Percentiles rank a stretch among this genome's conserved stretches.
phyloP scores from a whole-genome alignment of 768 basidiomycete genomes.

The Hemileccinum rubropunctum region DNA sequence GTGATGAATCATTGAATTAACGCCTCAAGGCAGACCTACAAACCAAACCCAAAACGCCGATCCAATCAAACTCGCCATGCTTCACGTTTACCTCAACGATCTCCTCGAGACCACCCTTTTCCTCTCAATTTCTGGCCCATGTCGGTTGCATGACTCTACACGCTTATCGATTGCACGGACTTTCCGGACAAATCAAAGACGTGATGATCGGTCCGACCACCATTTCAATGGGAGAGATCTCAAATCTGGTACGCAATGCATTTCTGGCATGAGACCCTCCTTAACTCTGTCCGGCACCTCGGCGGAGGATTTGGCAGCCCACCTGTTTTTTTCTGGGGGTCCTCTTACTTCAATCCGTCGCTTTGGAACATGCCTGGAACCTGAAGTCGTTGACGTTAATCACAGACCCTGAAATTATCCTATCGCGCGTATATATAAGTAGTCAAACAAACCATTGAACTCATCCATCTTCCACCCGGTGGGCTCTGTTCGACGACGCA shows the following conservation, averaged over 20 bases:
- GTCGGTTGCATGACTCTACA: conserved; percentile 7
- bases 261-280: conserved; percentile 23
- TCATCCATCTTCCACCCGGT: conserved; percentile 13
- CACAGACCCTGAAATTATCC: conserved; percentile 23
- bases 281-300: conserved; percentile 7
- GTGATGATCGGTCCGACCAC: conserved; percentile 22
- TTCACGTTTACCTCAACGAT: conserved; percentile 31
- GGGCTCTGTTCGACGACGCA: conserved; percentile 11
- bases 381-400: conserved; percentile 3
- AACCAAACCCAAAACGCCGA: conserved; percentile 25
- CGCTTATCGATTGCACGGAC: conserved; percentile 22
- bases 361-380: conserved; percentile 24
- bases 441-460: neutral
- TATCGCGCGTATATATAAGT: conserved; percentile 30
- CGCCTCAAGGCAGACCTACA: conserved; percentile 32
- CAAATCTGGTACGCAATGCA: conserved; percentile 13
- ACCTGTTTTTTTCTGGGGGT: conserved; percentile 29
- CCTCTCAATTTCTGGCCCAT: conserved; percentile 3
- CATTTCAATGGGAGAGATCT: conserved; percentile 12
- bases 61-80: conserved; percentile 20
- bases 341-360: conserved; percentile 32
- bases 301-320: conserved; percentile 11
- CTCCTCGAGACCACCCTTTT: conserved; percentile 11
- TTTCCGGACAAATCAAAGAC: conserved; percentile 32
- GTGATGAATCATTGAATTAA: conserved; percentile 21